A percentile compares a stretch with the other conserved stretches of the same genome.
Conservation (phyloP, 23 red algal genomes). For the Agarophyton chilense region DNA sequence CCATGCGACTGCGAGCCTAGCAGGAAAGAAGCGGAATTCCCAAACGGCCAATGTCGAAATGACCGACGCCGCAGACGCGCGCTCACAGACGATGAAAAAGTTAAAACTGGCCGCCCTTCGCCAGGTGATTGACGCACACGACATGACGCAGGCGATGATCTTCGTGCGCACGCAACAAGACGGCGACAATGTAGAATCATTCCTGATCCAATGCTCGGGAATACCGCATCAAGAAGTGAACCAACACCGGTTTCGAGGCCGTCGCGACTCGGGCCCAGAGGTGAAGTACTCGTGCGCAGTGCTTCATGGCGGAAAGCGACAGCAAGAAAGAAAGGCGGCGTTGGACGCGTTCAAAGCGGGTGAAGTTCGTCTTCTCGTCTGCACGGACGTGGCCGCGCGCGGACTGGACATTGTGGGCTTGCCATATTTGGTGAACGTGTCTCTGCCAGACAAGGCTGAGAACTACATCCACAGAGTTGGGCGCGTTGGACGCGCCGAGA, state of each 20-base stretch:
- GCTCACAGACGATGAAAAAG: constrained; percentile 77
- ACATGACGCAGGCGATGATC: constrained; percentile 90
- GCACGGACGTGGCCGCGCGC: constrained; percentile 95
- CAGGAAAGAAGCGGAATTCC: background rate
- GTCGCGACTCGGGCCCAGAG: constrained; percentile 56
- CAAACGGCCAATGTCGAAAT: constrained; percentile 12
- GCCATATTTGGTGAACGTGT: constrained; percentile 86
- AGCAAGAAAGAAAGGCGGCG: constrained; percentile 63
- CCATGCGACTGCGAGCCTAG: background rate
- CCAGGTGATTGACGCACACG: constrained; percentile 72
- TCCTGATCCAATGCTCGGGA: constrained; percentile 54
- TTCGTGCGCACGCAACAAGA: constrained; percentile 91
- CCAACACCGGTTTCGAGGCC: constrained; percentile 32
- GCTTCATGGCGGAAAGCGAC: constrained; percentile 77
- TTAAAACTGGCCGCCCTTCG: constrained; percentile 68
- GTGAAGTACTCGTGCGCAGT: constrained; percentile 69
- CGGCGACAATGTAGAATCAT: constrained; percentile 75
- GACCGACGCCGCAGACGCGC: constrained; percentile 52
- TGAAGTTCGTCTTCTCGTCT: constrained; percentile 85
- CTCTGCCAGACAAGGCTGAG: constrained; percentile 76
- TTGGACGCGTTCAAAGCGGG: constrained; percentile 74
- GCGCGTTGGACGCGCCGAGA: constrained; percentile 82
- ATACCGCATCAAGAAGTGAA: constrained; percentile 19
- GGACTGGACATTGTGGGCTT: constrained; percentile 88
- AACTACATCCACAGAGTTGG: constrained; percentile 97